Evolutionary conservation across 176 grass and related monocot species (phyloP).

Genomic region (Eremochloa ophiuroides): DNA sequence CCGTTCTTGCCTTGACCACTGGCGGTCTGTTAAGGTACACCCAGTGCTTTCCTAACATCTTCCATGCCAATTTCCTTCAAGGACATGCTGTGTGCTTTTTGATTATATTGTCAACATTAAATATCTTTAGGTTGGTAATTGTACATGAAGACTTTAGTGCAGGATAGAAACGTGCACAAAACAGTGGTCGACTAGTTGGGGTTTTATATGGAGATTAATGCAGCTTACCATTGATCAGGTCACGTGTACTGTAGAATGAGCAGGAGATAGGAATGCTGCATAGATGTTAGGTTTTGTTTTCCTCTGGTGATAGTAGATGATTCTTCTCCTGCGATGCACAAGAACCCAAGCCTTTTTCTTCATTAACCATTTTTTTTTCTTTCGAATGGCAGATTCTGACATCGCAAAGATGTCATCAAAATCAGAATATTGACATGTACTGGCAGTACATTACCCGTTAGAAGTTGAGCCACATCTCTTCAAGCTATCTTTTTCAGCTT

Average conservation of each 20-base stretch:
- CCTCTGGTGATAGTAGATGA: neutral
- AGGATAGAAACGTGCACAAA: neutral
- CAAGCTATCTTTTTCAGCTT: constrained; percentile 35
- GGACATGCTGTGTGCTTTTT: neutral
- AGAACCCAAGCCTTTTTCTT: neutral
- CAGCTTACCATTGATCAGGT: neutral
- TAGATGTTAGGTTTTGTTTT: neutral
- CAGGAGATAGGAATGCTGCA: neutral
- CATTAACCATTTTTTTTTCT: constrained; percentile 29
- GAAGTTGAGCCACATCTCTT: constrained; percentile 23
- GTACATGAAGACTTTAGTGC: neutral
- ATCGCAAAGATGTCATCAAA: constrained; percentile 23
- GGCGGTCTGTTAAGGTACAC: constrained; percentile 90
- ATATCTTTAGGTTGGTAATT: neutral
- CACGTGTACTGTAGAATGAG: neutral
- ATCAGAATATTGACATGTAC: constrained; percentile 16
- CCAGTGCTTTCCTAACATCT: neutral
- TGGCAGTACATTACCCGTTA: constrained; percentile 5
- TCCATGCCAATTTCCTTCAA: constrained; percentile 10
- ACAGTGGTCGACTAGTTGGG: neutral
- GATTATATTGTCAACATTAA: neutral
- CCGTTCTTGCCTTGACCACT: constrained; percentile 98
- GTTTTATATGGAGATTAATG: neutral
- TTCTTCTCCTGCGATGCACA: neutral
- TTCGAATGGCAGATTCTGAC: constrained; percentile 36